Base-by-base conservation (phyloP, 768 basidiomycete species). In the Mycena belliarum region DNA sequence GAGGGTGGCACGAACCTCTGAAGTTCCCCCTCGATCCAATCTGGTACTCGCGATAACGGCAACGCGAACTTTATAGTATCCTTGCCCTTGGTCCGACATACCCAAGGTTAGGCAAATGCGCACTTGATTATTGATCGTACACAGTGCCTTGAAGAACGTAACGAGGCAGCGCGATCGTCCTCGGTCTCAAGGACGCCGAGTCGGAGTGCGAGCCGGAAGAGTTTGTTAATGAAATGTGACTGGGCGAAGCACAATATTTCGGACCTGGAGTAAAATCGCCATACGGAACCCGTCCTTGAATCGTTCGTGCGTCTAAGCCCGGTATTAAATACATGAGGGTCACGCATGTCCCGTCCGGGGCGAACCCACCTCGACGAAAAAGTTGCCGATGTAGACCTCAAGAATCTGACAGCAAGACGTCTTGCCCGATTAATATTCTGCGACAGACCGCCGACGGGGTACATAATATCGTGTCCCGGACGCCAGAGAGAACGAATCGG, bases 371-470 rank as follows among this genome's bases (percentile, higher is more conserved):
- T 60, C 81, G 75, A 62, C 66, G 65, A 80, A 86, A 65, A 80
- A 86, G 64, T 84, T 76, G n/a, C 76, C 69, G 72, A 77, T 73
- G 68, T n/a, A n/a, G n/a, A n/a, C n/a, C n/a, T n/a, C n/a, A 85
- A 80, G 68, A 80, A 83, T 35, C 73, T 60, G 10, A 72, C 75
- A n/a, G 78, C 68, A 48, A 70, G 65, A 41, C 81, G 72, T 33
- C 80, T 70, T 3, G 78, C 74, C 37, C n/a, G n/a, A n/a, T 63
- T 48, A n/a, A 69, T 61, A 71, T 88, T 88, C 40, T 55, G 64
- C 21, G 74, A 65, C 7, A 83, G 69, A 11, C 75, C 78, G 24
- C 59, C 59, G 63, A 82, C 70, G 68, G 82, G 82, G 63, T 75
- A 74, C n/a, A 73, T 50, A 35, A 82, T 60, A 62, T 83, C 79